Percentiles rank a stretch among this genome's conserved stretches.
Evolutionary conservation across 768 basidiomycete genomes (phyloP).

Genomic region (Boletus coccyginus): DNA sequence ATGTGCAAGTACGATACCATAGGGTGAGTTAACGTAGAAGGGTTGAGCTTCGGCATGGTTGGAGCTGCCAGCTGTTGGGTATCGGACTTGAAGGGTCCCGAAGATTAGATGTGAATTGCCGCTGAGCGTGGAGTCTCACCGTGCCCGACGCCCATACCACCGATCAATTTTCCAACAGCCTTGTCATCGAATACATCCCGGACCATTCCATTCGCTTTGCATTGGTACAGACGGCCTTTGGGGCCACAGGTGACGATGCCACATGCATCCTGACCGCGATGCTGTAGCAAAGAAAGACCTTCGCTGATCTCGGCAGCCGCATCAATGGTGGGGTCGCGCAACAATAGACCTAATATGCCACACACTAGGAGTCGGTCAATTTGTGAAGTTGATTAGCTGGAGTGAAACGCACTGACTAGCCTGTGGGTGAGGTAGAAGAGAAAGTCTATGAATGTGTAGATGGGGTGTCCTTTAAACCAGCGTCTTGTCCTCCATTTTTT

Average conservation of each 20-base stretch:
- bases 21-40: constrained; percentile 99
- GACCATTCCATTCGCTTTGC: constrained; percentile 99
- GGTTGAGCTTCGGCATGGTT: constrained; percentile 98
- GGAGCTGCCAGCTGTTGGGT: constrained; percentile 97
- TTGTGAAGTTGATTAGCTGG: background rate
- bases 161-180: constrained; percentile 73
- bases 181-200: constrained; percentile 90
- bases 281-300: constrained; percentile 92
- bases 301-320: constrained; percentile 90
- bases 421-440: constrained; percentile 3
- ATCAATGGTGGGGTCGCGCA: constrained; percentile 71
- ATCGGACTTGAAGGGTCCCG: constrained; percentile 62
- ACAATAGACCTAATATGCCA: constrained; percentile 85
- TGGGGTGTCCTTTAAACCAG: constrained; percentile 1
- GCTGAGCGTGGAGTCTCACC: constrained; percentile 47
- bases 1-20: constrained; percentile 97
- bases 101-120: constrained; percentile 9
- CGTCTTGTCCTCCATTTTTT: constrained; percentile 5
- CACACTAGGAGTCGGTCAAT: constrained; percentile 57
- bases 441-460: constrained; percentile 6
- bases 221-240: constrained; percentile 94
- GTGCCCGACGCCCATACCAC: constrained; percentile 97
- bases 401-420: constrained; percentile 28
- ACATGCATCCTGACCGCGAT: constrained; percentile 97
- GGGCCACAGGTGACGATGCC: constrained; percentile 95